Conservation (phyloP, 208 protist species). For the Leishmania amazonensis region DNA sequence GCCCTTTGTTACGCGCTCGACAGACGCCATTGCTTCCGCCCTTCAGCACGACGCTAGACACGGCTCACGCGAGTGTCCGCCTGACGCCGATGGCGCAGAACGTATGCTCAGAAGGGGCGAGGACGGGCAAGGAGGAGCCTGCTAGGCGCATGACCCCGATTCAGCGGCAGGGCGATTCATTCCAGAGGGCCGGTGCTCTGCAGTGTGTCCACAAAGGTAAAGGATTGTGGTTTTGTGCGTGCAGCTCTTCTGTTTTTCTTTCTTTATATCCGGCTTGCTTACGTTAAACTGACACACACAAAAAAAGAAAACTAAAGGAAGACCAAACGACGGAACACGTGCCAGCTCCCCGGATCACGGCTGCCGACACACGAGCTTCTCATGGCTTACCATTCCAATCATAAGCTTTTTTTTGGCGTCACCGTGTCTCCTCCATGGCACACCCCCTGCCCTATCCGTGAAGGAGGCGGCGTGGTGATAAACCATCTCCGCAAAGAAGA, state of each 20-base stretch:
- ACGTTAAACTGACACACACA: background rate
- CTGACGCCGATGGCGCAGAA: background rate
- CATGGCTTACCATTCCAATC: background rate
- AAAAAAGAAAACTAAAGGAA: background rate
- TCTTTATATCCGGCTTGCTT: background rate
- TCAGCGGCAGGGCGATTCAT: background rate
- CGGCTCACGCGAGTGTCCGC: background rate
- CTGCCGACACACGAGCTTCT: background rate
- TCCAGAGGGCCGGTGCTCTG: background rate
- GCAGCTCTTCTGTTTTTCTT: background rate
- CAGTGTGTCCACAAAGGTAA: background rate
- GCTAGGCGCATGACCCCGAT: background rate
- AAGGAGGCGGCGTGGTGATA: background rate
- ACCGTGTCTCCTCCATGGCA: background rate
- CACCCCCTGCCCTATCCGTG: background rate
- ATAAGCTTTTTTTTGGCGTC: background rate
- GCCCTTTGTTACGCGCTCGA: background rate
- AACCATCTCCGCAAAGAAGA: background rate
- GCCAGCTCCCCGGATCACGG: background rate
- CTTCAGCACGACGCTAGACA: background rate
- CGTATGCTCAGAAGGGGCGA: background rate
- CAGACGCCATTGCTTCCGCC: background rate
- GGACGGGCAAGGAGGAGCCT: background rate
- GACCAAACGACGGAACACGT: background rate
- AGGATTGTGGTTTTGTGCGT: background rate